These are phyloP conservation scores for Claviceps maximensis DNA, from an alignment of 2,329 filamentous ascomycete species.

Conservation along the genomic window DNA sequence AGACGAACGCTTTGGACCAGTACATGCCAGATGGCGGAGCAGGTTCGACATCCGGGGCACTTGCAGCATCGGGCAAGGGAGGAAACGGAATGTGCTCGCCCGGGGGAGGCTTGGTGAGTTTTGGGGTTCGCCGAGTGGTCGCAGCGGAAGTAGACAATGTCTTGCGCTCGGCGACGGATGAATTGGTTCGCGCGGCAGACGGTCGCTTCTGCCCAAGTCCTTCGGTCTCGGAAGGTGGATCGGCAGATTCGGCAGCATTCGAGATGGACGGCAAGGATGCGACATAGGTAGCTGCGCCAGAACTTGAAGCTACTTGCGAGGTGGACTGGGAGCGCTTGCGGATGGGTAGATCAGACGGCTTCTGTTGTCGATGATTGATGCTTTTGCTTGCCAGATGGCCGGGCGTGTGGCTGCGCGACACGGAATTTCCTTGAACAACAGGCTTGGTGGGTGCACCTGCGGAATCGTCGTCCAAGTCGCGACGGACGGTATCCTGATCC, in stretches of 20 bases:
- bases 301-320: conserved; percentile 20
- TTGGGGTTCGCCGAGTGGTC: conserved; percentile 8
- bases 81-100: conserved; percentile 38
- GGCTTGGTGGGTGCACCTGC: conserved; percentile 23
- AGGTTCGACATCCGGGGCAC: conserved; percentile 44
- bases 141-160: conserved; percentile 5
- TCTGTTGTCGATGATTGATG: conserved; percentile 33
- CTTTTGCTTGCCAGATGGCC: conserved; percentile 48
- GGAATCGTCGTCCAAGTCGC: conserved; percentile 18
- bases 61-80: conserved; percentile 40
- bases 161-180: conserved; percentile 17
- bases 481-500: conserved; percentile 4
- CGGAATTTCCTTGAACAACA: conserved; percentile 11
- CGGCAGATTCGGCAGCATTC: conserved; percentile 13
- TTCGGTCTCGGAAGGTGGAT: conserved; percentile 15
- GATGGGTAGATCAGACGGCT: conserved; percentile 37
- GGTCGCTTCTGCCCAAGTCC: conserved; percentile 17
- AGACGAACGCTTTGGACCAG: conserved; percentile 54
- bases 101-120: conserved; percentile 17
- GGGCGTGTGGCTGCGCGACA: conserved; percentile 46
- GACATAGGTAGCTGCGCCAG: conserved; percentile 13
- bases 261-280: conserved; percentile 14
- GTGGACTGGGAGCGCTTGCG: conserved; percentile 42
- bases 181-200: background rate
- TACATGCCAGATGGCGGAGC: conserved; percentile 61